Base-by-base conservation (phyloP, 2,329 filamentous ascomycete species). In the Sporothrix inflata region DNA sequence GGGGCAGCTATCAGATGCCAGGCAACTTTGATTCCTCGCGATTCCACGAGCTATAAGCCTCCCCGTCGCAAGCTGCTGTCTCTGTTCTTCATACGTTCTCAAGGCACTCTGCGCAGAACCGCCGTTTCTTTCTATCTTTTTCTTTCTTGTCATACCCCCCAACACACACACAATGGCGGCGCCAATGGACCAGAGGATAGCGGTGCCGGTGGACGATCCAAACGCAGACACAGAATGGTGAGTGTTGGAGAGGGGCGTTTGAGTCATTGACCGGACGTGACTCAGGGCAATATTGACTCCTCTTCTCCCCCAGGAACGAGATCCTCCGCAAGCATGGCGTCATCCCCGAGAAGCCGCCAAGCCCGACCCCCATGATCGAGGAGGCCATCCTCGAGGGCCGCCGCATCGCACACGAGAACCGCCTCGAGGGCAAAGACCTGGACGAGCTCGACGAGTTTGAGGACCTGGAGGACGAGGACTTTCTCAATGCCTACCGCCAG, bases 201-300 rank as follows among this genome's bases (percentile, higher is more conserved):
- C 86, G 78, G 96, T 99, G 73, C 94, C 94, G 60, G 92, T 99
- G 76, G 94, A 97, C 80, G 91, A 98, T 80, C 95, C 95, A 42
- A 97, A 98, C 79, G 96, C 94, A 75, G 96, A 99, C 80, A 99
- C 96, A 75, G 96, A 99, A 91, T 99, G 96, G 96, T 94, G 84
- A 72, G 75, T 65, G 11, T 3, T 19, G 16, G 14, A 19, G 16
- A 11, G 14, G 16, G n/a, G 14, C 12, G 38, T 14, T 66, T 47
- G 63, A 66, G 63, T 66, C 63, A 66, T 21, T 49, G 16, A 5
- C 5, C 45, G 42, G 40, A 2, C 19, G 24, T 47, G 61, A 67
- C 27, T 49, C 63, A n/a, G 51, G n/a, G 38, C 16, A 61, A 69
- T 73, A 74, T 19, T 16, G 27, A 21, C 12, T 51, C 21, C 9